Evolutionary conservation across 2,329 filamentous ascomycete species (phyloP), one percentile per base, ranked within the genome.

Genomic region (Trichoderma sp.): DNA sequence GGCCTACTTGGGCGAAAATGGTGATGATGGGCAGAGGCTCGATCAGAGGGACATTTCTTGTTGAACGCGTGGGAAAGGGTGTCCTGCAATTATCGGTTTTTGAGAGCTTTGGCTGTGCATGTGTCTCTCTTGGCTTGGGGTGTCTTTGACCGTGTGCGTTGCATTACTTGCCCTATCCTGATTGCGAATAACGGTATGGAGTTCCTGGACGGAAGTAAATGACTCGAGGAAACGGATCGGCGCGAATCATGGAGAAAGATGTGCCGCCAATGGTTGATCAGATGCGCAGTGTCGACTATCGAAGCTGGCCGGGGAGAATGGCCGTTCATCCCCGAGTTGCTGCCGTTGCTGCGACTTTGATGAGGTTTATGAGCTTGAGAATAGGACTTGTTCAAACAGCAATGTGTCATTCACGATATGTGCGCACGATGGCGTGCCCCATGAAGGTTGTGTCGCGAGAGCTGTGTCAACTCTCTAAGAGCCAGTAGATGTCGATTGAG

Each of bases 1-100:
- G 60, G 60, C 60, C 60, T 63, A 55, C 50, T 63, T 55, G 41
- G 26, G 26, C 34, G 19, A 34, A 47, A 55, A 26, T 6, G 28
- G 48, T 15, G 50, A 39, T 55, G 41, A 45, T 63, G 41, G 54
- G 30, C 34, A 39, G 34, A 39, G 34, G 10, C 50, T 34, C 26
- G 52, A 48, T 44, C 30, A 26, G n/a, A 19, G 60, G 19, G n/a
- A 21, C 12, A 14, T 45, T 45, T 24, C 9, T 24, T 14, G n/a
- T 54, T 9, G 26, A 45, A 9, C 57, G 50, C 57, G 47, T 61
- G 48, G 7, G 15, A 52, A 26, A 15, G 7, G 44, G 41, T 7
- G 34, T 4, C 21, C 21, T 39, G 5, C 7, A 30, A 10, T 45
- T 10, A n/a, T 48, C 48, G 43, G 14, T 28, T 24, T 39, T 39